Evolutionary conservation across 1,284 basidiomycete species (phyloP), one percentile per base, ranked within the genome.

Genomic region (Ceratobasidium sp.): DNA sequence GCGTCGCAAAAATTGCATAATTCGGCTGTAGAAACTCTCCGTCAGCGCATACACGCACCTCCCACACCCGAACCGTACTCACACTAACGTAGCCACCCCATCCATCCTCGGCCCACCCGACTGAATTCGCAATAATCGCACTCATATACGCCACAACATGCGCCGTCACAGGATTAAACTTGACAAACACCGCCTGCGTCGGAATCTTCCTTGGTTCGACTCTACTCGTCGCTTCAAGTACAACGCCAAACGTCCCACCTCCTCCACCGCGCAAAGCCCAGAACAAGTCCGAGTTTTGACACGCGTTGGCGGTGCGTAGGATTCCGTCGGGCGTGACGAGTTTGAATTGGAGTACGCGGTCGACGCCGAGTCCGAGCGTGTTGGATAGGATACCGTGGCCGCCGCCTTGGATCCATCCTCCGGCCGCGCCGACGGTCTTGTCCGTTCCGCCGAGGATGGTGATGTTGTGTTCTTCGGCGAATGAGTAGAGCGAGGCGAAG

Each of bases 381-480:
- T 71, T 70, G 44, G 77, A 44, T 52, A 78, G 44, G 13, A 71
- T 40, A 4, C 26, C 26, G 10, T 67, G 62, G 6, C 77, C 77
- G 1, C 77, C 77, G 0, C 89, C 89, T 0, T 91, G 78, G 38
- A 70, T 64, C 68, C 89, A 88, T 26, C 71, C 71, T 0, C 90
- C 89, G 17, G 87, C 88, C 1, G 90, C 87, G 15, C 90, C 90
- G 15, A 91, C 87, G n/a, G 90, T 83, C 0, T 85, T 79, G 0
- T 87, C 86, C 10, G 73, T 77, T 9, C 79, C 78, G 23, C 80
- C 80, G 33, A 80, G 77, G 65, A 80, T 66, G 6, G 80, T 80
- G 54, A 80, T 65, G 38, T 66, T 52, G 59, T 80, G 59, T 50
- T 42, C 69, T 44, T 80, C 80, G 13, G 80, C 80, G 56, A 78